Base-by-base conservation (phyloP, 345 rosid genomes). In the Lepidium sativum region DNA sequence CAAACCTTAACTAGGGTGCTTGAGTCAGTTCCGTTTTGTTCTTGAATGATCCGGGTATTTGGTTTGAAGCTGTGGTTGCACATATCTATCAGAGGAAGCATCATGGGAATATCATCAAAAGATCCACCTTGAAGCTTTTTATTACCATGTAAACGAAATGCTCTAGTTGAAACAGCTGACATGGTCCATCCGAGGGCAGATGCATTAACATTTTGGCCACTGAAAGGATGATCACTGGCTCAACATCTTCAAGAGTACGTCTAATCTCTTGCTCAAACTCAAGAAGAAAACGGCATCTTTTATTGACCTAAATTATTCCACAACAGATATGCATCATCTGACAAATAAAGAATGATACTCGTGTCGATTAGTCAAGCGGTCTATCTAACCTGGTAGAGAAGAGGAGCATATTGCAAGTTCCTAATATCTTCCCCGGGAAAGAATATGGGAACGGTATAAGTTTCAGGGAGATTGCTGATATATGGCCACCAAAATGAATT, bases 51-150 rank as follows among this genome's bases (percentile, higher is more conserved):
- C 54, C 69, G 75, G 9, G 79, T 86, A 81, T 92, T 89, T 31
- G 96, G 90, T 42, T 78, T 68, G 68, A 92, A 87, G 75, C 89
- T 87, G 63, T 89, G 98, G 79, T 87, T 89, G 75, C 98, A 89
- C 97, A 92, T 86, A 81, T 89, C 98, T 45, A 89, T 83, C 14
- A 92, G 73, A 76, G 96, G 98, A 77, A 92, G 91, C 98, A 92
- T 89, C 98, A 86, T 86, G 17, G 96, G 95, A 35, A 83, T 48
- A 68, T 63, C 43, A 9, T 13, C 31, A 56, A 52, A 64, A 41
- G 82, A 60, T 55, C 83, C 87, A 67, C 80, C 83, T 38, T 71
- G 69, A 33, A 72, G 77, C 75, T 78, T 82, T 71, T 82, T 80
- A 71, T 82, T 61, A 53, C 85, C 96, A 68, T 82, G 72, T 71